Conservation (phyloP, 768 basidiomycete species). For the Termitomyces bulborhizus region DNA sequence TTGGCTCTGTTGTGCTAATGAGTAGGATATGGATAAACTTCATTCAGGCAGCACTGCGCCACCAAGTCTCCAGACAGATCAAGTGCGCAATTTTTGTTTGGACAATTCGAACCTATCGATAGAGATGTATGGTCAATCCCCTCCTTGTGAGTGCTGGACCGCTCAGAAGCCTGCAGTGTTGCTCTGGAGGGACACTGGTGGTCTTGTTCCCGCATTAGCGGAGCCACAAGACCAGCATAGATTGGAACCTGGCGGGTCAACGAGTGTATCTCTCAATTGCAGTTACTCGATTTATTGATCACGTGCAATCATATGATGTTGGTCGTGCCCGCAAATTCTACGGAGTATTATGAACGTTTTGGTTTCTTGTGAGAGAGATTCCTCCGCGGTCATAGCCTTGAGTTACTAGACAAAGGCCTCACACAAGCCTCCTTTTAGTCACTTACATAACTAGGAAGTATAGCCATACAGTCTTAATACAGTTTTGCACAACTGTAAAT, state of each 20-base stretch:
- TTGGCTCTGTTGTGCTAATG: neutral
- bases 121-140: neutral
- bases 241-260: too few relatives aligned
- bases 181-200: neutral
- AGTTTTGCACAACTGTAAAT: neutral
- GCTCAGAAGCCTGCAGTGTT: neutral
- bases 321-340: too few relatives aligned
- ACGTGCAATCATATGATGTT: too few relatives aligned
- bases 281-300: too few relatives aligned
- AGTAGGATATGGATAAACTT: neutral
- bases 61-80: neutral
- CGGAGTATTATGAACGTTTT: too few relatives aligned
- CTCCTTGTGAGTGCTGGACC: neutral
- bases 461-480: neutral
- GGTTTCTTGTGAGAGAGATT: too few relatives aligned
- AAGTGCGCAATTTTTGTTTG: neutral
- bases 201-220: neutral
- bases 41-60: neutral
- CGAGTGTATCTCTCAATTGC: too few relatives aligned
- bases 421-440: too few relatives aligned
- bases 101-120: neutral
- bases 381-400: too few relatives aligned
- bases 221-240: too few relatives aligned
- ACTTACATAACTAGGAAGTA: neutral
- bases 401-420: too few relatives aligned